These are phyloP conservation scores for Alternaria sp. DNA, from an alignment of 2,329 filamentous ascomycete genomes.

Conservation along the genomic window DNA sequence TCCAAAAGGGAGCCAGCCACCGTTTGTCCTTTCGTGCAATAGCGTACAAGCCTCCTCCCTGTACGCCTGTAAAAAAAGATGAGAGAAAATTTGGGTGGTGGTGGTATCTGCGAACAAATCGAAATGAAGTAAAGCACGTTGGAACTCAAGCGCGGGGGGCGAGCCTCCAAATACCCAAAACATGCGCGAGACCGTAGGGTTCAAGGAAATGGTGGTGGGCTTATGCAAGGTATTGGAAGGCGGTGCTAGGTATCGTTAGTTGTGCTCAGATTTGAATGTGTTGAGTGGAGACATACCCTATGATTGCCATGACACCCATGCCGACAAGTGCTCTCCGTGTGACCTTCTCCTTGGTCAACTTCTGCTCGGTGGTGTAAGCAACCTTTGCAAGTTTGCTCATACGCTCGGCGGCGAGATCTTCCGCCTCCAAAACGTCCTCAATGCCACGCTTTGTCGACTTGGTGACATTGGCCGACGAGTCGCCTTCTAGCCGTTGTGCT, in stretches of 20 bases:
- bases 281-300: constrained; percentile 73
- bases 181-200: constrained; percentile 9
- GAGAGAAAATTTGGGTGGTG: constrained; percentile 10
- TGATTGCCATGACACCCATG: constrained; percentile 82
- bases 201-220: background rate
- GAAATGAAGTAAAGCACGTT: constrained; percentile 6
- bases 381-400: constrained; percentile 75
- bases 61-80: constrained; percentile 16
- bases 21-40: constrained; percentile 10
- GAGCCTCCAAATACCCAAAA: constrained; percentile 14
- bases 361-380: constrained; percentile 66
- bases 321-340: constrained; percentile 85
- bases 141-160: background rate
- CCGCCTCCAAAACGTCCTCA: constrained; percentile 66
- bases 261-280: background rate
- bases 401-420: constrained; percentile 56
- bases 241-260: constrained; percentile 33
- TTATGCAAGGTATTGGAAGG: constrained; percentile 39
- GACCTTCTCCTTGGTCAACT: constrained; percentile 84
- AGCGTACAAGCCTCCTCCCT: constrained; percentile 9
- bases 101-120: constrained; percentile 23
- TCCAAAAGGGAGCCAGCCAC: constrained; percentile 11
- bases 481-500: constrained; percentile 62
- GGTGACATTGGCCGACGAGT: constrained; percentile 19
- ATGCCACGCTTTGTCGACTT: constrained; percentile 48